These are phyloP conservation scores for Pseudoneurospora amorphoporcata DNA, from an alignment of 495 filamentous ascomycete genomes.

Conservation along the genomic window DNA sequence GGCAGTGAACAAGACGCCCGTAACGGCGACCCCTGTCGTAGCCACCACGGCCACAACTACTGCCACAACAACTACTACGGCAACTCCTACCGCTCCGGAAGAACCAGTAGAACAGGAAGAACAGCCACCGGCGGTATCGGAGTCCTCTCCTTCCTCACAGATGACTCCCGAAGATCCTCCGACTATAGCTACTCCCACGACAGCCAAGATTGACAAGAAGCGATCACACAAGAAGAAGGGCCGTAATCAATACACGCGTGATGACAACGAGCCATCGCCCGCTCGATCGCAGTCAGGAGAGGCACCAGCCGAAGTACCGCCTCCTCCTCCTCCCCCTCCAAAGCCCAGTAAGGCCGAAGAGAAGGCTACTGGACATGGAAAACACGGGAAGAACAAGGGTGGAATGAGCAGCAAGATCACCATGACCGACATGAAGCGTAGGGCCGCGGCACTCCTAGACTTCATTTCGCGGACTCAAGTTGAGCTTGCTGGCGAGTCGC, in stretches of 20 bases:
- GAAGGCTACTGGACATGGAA: conserved; percentile 14
- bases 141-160: conserved; percentile 19
- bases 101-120: conserved; percentile 22
- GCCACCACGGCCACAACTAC: conserved; percentile 11
- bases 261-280: conserved; percentile 58
- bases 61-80: conserved; percentile 1
- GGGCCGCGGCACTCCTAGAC: conserved; percentile 72
- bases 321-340: neutral
- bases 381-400: conserved; percentile 26
- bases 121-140: conserved; percentile 8
- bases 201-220: conserved; percentile 28
- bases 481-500: conserved; percentile 60
- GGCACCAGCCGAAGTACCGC: conserved; percentile 1
- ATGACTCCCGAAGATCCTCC: conserved; percentile 46
- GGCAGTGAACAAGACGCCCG: conserved; percentile 20
- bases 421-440: conserved; percentile 85
- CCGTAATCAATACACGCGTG: conserved; percentile 79
- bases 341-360: conserved; percentile 12
- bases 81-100: conserved; percentile 2
- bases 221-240: conserved; percentile 59
- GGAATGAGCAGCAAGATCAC: conserved; percentile 55
- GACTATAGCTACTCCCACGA: conserved; percentile 19
- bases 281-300: conserved; percentile 59
- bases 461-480: conserved; percentile 86
- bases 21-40: conserved; percentile 5